Evolutionary conservation across 208 protist genomes (phyloP).

Genomic region (Trichomonas gallinae): DNA sequence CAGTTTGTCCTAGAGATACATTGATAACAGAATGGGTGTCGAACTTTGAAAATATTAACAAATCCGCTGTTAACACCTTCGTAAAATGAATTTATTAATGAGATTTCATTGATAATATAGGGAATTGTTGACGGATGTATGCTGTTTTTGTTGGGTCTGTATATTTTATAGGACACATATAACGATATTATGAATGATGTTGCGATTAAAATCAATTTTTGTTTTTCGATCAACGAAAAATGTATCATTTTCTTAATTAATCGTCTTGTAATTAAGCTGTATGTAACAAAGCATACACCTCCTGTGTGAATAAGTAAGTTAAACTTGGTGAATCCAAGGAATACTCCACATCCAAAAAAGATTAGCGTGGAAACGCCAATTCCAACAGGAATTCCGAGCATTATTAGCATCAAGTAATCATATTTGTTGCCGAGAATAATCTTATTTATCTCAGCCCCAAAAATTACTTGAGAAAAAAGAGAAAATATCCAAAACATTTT

Average conservation of each 20-base stretch:
- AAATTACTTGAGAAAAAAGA: neutral
- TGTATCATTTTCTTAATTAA: neutral
- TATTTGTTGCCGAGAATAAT: neutral
- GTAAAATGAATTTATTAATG: slow-evolving; percentile 2
- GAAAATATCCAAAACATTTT: neutral
- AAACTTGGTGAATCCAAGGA: neutral
- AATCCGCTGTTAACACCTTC: neutral
- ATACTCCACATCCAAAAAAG: neutral
- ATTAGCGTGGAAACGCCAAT: neutral
- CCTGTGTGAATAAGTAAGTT: neutral
- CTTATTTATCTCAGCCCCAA: neutral
- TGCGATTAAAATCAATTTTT: neutral
- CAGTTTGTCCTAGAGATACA: neutral
- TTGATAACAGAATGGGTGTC: neutral
- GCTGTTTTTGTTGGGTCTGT: no score
- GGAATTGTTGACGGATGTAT: neutral
- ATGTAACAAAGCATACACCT: neutral
- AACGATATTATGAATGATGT: neutral
- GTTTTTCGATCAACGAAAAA: neutral
- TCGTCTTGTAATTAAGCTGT: neutral
- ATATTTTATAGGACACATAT: neutral
- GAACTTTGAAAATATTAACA: neutral
- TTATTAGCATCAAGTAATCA: neutral
- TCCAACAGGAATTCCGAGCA: neutral
- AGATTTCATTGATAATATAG: neutral